phyloP scores from a whole-genome alignment of 345 rosid genomes.

The Acer yangbiense region DNA sequence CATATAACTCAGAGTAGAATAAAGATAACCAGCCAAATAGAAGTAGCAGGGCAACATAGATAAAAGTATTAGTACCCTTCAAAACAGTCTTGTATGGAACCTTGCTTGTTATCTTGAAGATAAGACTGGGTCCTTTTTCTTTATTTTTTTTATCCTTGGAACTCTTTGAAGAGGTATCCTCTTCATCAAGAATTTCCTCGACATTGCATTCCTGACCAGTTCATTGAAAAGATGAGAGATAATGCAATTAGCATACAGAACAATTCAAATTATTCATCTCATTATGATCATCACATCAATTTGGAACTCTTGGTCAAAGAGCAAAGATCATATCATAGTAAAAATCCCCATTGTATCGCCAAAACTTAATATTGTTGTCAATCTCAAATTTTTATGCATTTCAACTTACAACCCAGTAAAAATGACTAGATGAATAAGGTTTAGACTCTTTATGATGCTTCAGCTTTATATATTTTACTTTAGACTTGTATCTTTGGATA shows the following conservation, averaged over 20 bases:
- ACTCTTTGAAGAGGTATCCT: conserved; percentile 69
- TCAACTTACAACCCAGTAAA: not conserved
- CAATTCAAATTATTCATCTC: conserved; percentile 4
- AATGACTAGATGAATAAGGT: not conserved
- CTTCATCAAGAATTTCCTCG: conserved; percentile 82
- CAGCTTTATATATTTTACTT: not conserved
- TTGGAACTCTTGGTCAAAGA: not conserved
- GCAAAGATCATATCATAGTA: not conserved
- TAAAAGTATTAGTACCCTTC: conserved; percentile 56
- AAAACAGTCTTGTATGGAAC: conserved; percentile 91
- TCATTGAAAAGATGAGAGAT: conserved; percentile 19
- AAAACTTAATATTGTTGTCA: not conserved
- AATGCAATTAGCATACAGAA: conserved; percentile 7
- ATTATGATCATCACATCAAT: not conserved
- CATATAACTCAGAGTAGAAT: conserved; percentile 13
- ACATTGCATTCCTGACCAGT: conserved; percentile 76
- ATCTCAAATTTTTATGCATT: not conserved
- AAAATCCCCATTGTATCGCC: not conserved
- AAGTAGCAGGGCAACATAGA: conserved; percentile 17
- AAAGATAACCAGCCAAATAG: not conserved
- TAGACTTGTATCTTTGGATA: not conserved
- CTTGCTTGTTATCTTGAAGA: conserved; percentile 82
- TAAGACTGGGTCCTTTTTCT: conserved; percentile 66
- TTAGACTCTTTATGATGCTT: not conserved
- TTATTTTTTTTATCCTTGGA: conserved; percentile 91